phyloP scores from a whole-genome alignment of 1,139 yeast genomes.

The Candida labiduridarum region DNA sequence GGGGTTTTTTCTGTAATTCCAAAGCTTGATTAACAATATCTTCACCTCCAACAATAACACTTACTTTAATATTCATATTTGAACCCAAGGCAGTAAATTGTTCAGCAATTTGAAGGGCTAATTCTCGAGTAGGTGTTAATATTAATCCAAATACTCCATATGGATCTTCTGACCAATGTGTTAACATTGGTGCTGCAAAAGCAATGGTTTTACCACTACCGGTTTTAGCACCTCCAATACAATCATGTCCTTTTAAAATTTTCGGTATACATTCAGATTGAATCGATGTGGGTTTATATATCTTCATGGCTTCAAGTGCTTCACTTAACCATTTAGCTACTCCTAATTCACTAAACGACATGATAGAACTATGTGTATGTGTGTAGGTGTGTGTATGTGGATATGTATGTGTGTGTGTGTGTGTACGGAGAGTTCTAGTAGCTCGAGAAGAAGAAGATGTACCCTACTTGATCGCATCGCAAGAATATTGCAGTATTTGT shows the following conservation, averaged over 20 bases:
- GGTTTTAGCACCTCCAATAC: conserved; percentile 98
- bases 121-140: conserved; percentile 92
- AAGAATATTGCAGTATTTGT: background rate
- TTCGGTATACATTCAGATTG: conserved; percentile 89
- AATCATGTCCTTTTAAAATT: conserved; percentile 79
- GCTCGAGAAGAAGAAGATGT: background rate
- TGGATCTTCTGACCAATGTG: conserved; percentile 95
- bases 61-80: conserved; percentile 76
- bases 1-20: conserved; percentile 81
- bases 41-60: conserved; percentile 92
- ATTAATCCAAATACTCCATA: conserved; percentile 87
- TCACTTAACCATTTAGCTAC: conserved; percentile 86
- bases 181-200: conserved; percentile 94
- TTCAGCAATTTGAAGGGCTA: conserved; percentile 95
- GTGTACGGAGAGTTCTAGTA: too few relatives aligned
- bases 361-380: conserved; percentile 12
- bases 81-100: conserved; percentile 95
- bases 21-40: conserved; percentile 87
- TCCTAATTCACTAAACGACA: conserved; percentile 67
- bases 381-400: background rate
- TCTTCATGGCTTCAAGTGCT: conserved; percentile 79
- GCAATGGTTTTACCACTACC: conserved; percentile 99
- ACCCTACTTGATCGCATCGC: background rate
- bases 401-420: background rate
- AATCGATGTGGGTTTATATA: conserved; percentile 80